These are phyloP conservation scores for Epichloe sp. DNA, from an alignment of 2,329 filamentous ascomycete genomes.

Conservation along the genomic window DNA sequence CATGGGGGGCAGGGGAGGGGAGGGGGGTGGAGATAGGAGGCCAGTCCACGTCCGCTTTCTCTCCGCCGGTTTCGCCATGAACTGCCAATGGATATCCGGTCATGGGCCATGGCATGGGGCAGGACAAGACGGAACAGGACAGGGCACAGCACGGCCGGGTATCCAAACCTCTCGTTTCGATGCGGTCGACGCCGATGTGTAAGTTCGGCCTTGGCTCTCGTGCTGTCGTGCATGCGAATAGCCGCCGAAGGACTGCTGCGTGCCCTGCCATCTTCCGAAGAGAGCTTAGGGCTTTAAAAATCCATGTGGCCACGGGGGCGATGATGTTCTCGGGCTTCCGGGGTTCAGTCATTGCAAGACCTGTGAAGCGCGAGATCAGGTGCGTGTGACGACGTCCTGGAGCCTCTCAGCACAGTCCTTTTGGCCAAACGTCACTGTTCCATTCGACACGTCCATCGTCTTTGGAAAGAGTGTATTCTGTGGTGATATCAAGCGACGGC, in stretches of 20 bases:
- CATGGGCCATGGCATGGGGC: neutral
- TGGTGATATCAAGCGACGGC: no score
- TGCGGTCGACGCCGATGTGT: neutral
- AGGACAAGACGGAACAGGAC: neutral
- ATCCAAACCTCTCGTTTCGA: neutral
- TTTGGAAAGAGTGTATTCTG: neutral
- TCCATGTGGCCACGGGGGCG: slow-evolving; percentile 2
- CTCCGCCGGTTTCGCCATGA: neutral
- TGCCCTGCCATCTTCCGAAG: slow-evolving; percentile 1
- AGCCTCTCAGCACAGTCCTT: neutral
- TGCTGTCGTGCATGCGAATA: slow-evolving; percentile 20
- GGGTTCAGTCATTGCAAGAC: neutral
- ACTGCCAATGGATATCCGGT: neutral
- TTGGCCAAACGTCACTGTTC: no score
- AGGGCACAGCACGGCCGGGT: neutral
- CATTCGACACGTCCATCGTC: no score
- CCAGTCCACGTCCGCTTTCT: neutral
- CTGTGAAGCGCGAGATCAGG: neutral
- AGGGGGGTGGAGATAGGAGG: neutral
- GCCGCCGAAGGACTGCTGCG: slow-evolving; percentile 14
- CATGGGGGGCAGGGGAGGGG: neutral
- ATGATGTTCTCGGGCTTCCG: neutral
- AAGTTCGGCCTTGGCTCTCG: slow-evolving; percentile 4
- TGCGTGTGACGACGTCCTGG: neutral
- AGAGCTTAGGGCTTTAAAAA: slow-evolving; percentile 1